Evolutionary conservation across 2,329 filamentous ascomycete genomes (phyloP).

Genomic region (Colletotrichum lini): DNA sequence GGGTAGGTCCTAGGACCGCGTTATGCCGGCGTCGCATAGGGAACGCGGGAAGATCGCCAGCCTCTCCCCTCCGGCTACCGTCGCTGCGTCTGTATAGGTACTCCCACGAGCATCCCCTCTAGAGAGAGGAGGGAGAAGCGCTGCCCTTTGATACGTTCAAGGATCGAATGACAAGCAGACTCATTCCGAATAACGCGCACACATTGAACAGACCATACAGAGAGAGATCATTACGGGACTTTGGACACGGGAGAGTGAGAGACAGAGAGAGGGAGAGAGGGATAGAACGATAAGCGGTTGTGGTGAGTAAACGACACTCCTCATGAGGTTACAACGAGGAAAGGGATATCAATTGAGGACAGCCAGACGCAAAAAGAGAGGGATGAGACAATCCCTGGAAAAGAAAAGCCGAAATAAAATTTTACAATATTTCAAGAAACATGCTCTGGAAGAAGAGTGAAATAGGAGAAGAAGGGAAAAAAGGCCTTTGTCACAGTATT

Average conservation of each 20-base stretch:
- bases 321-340: slow-evolving; percentile 7
- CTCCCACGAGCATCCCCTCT: too few relatives aligned
- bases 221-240: background rate
- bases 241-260: background rate
- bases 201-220: background rate
- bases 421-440: slow-evolving; percentile 1
- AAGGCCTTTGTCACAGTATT: background rate
- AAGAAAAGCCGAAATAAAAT: slow-evolving; percentile 4
- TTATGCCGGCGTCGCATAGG: background rate
- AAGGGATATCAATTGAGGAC: slow-evolving; percentile 34
- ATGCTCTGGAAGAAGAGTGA: background rate
- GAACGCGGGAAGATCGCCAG: background rate
- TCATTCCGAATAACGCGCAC: background rate
- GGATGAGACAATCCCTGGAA: background rate
- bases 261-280: too few relatives aligned
- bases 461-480: too few relatives aligned
- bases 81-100: background rate
- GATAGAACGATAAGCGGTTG: background rate
- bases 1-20: background rate
- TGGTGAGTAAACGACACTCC: slow-evolving; percentile 5
- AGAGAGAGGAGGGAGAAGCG: too few relatives aligned
- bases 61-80: background rate
- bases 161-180: background rate
- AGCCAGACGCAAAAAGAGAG: background rate
- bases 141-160: background rate